Conservation (phyloP, 192 early-diverging fungal species). For the Coemansia sp. region DNA sequence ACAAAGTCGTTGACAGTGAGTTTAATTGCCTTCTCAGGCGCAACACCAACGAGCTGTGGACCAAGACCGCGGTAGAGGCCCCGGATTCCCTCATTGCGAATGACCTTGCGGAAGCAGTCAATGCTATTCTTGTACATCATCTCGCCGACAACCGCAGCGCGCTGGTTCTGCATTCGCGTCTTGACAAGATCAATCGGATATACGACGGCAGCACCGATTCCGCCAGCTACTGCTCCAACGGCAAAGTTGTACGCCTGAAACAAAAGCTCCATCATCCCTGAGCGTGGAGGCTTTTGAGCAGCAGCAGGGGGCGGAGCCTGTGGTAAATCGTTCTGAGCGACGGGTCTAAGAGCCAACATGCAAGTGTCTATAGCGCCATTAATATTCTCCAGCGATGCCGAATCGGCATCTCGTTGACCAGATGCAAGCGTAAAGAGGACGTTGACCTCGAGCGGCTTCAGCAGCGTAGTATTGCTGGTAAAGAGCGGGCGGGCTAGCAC, state of each 20-base stretch:
- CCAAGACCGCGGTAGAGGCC: constrained; percentile 92
- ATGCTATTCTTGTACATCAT: constrained; percentile 91
- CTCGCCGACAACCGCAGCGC: constrained; percentile 85
- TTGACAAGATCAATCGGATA: constrained; percentile 99
- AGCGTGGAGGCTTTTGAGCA: background rate
- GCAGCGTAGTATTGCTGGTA: constrained; percentile 14
- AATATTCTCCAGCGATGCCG: constrained; percentile 20
- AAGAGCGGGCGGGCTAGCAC: constrained; percentile 16
- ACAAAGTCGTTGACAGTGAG: constrained; percentile 95
- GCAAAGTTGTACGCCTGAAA: constrained; percentile 72
- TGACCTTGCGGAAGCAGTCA: constrained; percentile 94
- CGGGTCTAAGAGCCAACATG: constrained; percentile 29
- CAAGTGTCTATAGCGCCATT: constrained; percentile 21
- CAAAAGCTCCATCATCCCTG: constrained; percentile 45
- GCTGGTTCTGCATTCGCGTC: constrained; percentile 98
- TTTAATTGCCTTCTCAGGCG: constrained; percentile 98
- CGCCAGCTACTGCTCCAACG: constrained; percentile 87
- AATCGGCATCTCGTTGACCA: constrained; percentile 22
- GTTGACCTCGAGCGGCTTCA: constrained; percentile 52
- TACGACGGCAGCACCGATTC: constrained; percentile 90
- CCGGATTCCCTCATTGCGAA: constrained; percentile 84
- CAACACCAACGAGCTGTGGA: constrained; percentile 92
- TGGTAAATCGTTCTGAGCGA: constrained; percentile 10
- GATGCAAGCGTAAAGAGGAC: constrained; percentile 49
- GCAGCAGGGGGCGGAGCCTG: constrained; percentile 3